Percentiles rank a stretch among this genome's conserved stretches.
Conservation (phyloP, 805 yeast species). For the Debaryomyces castellii region DNA sequence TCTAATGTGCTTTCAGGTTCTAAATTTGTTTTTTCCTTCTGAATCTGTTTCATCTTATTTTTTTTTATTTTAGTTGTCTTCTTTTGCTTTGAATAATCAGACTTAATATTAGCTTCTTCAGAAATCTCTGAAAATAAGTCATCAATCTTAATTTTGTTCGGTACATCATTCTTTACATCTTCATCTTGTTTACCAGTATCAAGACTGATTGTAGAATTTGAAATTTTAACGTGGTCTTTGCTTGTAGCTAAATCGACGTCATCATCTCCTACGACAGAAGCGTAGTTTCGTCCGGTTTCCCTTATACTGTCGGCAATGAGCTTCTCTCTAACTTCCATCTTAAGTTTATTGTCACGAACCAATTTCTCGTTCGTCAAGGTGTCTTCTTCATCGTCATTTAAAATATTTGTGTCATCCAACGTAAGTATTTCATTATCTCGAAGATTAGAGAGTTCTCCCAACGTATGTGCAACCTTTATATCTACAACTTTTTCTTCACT, state of each 20-base stretch:
- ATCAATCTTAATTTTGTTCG: background rate
- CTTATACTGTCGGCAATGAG: constrained; percentile 22
- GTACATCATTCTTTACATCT: background rate
- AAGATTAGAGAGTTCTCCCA: constrained; percentile 36
- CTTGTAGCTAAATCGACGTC: constrained; percentile 11
- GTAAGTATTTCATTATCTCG: constrained; percentile 54
- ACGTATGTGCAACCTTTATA: constrained; percentile 45
- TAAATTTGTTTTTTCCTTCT: constrained; percentile 28
- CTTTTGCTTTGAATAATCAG: constrained; percentile 12
- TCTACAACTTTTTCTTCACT: constrained; percentile 17
- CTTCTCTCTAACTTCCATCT: constrained; percentile 26
- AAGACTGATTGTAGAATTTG: constrained; percentile 7
- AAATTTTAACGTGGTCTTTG: constrained; percentile 4
- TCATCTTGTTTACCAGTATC: background rate
- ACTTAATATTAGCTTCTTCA: constrained; percentile 7
- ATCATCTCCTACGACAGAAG: constrained; percentile 9
- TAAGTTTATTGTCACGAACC: constrained; percentile 21
- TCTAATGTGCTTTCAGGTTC: constrained; percentile 12
- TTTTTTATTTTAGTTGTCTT: constrained; percentile 40
- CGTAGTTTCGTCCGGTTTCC: constrained; percentile 16
- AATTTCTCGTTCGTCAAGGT: constrained; percentile 41
- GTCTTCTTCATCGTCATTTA: constrained; percentile 30
- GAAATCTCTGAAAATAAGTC: constrained; percentile 1
- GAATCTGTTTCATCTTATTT: constrained; percentile 38
- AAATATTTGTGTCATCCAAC: constrained; percentile 47